Base-by-base conservation (phyloP, 1,139 yeast species). In the Trichomonascaceae sp. region DNA sequence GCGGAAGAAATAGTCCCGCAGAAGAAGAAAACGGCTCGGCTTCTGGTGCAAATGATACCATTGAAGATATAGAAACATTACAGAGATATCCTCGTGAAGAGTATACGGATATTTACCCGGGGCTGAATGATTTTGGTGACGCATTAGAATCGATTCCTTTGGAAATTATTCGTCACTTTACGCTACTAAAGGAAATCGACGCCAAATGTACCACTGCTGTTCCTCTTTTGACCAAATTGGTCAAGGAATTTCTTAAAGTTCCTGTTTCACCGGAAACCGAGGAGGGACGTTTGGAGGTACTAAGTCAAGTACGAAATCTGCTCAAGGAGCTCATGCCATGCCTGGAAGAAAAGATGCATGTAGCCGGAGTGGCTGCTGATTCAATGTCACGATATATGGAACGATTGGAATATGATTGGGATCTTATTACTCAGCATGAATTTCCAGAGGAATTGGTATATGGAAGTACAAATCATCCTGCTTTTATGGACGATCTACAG, bases 291-390 rank as follows among this genome's bases (percentile, higher is more conserved):
- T 74, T 70, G 57, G 63, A 71, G 54, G 55, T 70, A 41, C 65
- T 75, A 55, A 62, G 63, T n/a, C 67, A 68, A 56, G 74, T 74
- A 52, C 68, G 74, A 43, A 70, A 65, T 44, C 68, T 71, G 57
- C 73, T 66, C 51, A 68, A 69, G 61, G 96, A 87, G 57, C 77
- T 93, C 52, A 83, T 93, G 74, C 98, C 98, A 0, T 89, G 96
- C 61, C 74, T 93, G 57, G 99, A 93, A 66, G 98, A 93, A 68
- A 93, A 93, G 71, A 90, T 93, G 95, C 97, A 93, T 67, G 97
- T 93, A 43, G 95, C 98, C 2, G 85, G 93, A 1, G 86, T 89
- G 43, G 96, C 97, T 27, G 80, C 88, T 32, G 98, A 91, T 63
- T 79, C 85, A 20, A 79, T 90, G 52, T 74, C 78, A 45, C 82